phyloP scores from a whole-genome alignment of 1,284 basidiomycete genomes.

The Malassezia furfur region DNA sequence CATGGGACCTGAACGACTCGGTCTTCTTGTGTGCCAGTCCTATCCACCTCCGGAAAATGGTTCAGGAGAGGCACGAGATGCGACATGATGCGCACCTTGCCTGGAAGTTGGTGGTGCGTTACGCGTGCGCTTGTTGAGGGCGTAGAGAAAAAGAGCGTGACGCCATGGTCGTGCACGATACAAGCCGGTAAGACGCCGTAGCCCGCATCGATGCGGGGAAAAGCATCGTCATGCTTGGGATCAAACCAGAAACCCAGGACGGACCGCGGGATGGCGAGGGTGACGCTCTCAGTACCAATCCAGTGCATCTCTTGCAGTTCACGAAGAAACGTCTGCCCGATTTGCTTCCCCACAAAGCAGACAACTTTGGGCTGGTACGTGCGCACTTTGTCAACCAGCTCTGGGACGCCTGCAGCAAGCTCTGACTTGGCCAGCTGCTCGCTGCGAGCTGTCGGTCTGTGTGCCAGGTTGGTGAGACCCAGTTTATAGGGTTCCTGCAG shows the following conservation, averaged over 20 bases:
- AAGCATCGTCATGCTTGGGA: neutral
- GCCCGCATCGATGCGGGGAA: constrained; percentile 3
- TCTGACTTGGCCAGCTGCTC: constrained; percentile 10
- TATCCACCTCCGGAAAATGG: neutral
- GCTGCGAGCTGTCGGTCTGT: constrained; percentile 8
- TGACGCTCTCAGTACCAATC: neutral
- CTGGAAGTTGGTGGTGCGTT: constrained; percentile 35
- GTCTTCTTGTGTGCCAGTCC: too few species aligned
- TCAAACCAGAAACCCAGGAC: constrained; percentile 13
- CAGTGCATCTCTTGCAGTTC: neutral
- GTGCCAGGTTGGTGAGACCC: constrained; percentile 14
- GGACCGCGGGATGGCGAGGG: neutral
- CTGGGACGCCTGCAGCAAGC: constrained; percentile 4
- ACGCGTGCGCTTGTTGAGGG: constrained; percentile 39
- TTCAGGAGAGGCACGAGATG: constrained; percentile 13
- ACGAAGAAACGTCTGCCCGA: constrained; percentile 3
- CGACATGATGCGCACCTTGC: constrained; percentile 28
- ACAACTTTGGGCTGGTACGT: constrained; percentile 7
- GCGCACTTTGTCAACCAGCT: constrained; percentile 6
- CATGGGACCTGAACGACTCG: neutral
- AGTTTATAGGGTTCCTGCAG: neutral
- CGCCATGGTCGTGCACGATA: neutral
- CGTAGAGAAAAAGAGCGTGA: constrained; percentile 28
- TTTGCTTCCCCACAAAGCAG: constrained; percentile 17
- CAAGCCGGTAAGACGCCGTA: constrained; percentile 13